A percentile compares a stretch with the other conserved stretches of the same genome.
Evolutionary conservation across 768 basidiomycete species (phyloP).

Genomic region (Tricholoma saponaceum): DNA sequence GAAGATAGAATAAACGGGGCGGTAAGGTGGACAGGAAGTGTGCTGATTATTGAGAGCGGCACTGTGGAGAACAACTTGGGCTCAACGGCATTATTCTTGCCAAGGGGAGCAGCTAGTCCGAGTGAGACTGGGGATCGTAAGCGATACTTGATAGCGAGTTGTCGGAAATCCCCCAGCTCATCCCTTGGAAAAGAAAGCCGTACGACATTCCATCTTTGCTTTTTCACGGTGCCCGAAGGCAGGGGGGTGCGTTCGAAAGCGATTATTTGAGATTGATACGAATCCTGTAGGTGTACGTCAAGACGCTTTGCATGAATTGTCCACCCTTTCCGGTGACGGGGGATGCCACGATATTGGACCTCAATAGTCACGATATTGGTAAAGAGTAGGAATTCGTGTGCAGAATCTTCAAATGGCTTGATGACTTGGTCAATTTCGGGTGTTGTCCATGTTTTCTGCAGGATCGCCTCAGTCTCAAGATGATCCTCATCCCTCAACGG

Average conservation of each 20-base stretch:
- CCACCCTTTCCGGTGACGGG: not conserved
- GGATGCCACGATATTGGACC: conserved; percentile 18
- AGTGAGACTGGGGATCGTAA: not conserved
- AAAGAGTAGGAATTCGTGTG: conserved; percentile 39
- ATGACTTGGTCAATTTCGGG: conserved; percentile 23
- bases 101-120: not conserved
- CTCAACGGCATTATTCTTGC: not conserved
- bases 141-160: not conserved
- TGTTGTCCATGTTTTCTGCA: conserved; percentile 18
- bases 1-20: conserved; percentile 41
- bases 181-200: not conserved
- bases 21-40: conserved; percentile 40
- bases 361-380: conserved; percentile 28
- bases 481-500: conserved; percentile 33
- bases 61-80: conserved; percentile 36
- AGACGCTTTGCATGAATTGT: not conserved
- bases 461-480: conserved; percentile 17
- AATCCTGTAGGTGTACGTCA: not conserved
- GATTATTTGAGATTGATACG: not conserved
- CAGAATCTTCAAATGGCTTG: conserved; percentile 25
- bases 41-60: conserved; percentile 34
- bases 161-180: not conserved
- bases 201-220: not conserved
- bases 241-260: not conserved
- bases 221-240: not conserved